Base-by-base conservation (phyloP, 1,139 yeast genomes). In the Geotrichum phurueaensis region DNA sequence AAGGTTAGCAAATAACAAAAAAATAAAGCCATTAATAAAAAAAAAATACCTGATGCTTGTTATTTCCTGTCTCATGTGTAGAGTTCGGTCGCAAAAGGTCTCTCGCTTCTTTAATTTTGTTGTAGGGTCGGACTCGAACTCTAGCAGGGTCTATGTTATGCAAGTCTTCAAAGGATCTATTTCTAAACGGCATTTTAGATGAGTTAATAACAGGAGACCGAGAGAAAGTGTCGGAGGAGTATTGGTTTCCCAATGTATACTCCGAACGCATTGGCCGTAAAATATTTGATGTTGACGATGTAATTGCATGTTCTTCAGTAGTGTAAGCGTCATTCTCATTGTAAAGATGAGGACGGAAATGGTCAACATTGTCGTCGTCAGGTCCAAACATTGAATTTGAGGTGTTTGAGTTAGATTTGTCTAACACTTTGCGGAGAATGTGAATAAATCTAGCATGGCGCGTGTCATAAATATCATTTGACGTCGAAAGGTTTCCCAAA, bases 361-460 rank as follows among this genome's bases (percentile, higher is more conserved):
- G 51, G 31, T 54, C 57, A 43, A 22, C 39, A 23, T 53, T 51
- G 36, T 31, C 18, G 3, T 39, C 47, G 47, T 39, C 47, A 39
- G 47, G 47, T n/a, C 47, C 47, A 39, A 39, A 39, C 47, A 39
- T 39, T 39, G 47, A n/a, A 51, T 57, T 56, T 1, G 64, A 59
- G 10, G 54, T 57, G 29, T 55, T 62, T n/a, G 69, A 65, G 15
- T 54, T 55, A 10, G 71, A 65, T 59, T 74, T 76, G 57, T 79
- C 79, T 64, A 81, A 70, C 0, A 85, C 77, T 61, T 79, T 76
- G 58, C 86, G 75, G 59, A 84, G 67, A 15, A 80, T 71, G 58
- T 81, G 81, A 56, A 80, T 87, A 76, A 78, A 92, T 62, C 81
- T 79, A 68, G 76, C 81, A 67, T 75, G 88, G 43, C 81, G 81